Base-by-base conservation (phyloP, 805 yeast species). In the Saturnispora serradocipensis region DNA sequence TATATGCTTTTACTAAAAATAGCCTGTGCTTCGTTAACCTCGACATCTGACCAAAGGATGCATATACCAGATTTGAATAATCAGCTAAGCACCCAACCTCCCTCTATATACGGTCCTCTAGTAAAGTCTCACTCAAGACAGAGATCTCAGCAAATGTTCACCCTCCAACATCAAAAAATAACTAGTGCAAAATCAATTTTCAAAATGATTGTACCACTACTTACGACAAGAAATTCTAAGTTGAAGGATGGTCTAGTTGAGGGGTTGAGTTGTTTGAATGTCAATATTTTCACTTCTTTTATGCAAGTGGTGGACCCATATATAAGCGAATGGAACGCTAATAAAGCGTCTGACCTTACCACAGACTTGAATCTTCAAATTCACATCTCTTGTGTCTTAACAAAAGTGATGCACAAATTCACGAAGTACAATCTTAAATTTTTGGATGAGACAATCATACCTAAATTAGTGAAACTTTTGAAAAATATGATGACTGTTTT, bases 171-270 rank as follows among this genome's bases (percentile, higher is more conserved):
- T 59, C 95, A 89, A 62, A 85, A 88, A 48, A 90, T 93, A 51
- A 90, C 96, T 1, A 88, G 97, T 54, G 97, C 97, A 0, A 83
- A 84, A 53, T 84, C 96, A 0, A 82, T 93, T 2, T 93, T 93
- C 69, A 77, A 84, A 52, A 82, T 93, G 84, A 90, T 88, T 0
- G 71, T 88, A 38, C 97, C 97, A 0, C 70, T 93, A 28, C 67
- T 93, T 46, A 82, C 78, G 28, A 81, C 89, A 0, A 80, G 81
- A 2, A 88, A 86, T 54, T 73, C 76, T 3, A 72, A 81, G 56
- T 78, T 93, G 8, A 74, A 87, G 54, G 96, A 90, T 56, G 93
- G 97, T 0, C 81, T 90, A 15, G 88, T 89, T n/a, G 71, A 84
- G 2, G 98, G 98, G 0, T 67, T 95, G 50, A 84, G 96, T 56